A percentile compares a stretch with the other conserved stretches of the same genome.
These are phyloP conservation scores for Fusarium sp. DNA, from an alignment of 2,329 filamentous ascomycete genomes.

Conservation along the genomic window DNA sequence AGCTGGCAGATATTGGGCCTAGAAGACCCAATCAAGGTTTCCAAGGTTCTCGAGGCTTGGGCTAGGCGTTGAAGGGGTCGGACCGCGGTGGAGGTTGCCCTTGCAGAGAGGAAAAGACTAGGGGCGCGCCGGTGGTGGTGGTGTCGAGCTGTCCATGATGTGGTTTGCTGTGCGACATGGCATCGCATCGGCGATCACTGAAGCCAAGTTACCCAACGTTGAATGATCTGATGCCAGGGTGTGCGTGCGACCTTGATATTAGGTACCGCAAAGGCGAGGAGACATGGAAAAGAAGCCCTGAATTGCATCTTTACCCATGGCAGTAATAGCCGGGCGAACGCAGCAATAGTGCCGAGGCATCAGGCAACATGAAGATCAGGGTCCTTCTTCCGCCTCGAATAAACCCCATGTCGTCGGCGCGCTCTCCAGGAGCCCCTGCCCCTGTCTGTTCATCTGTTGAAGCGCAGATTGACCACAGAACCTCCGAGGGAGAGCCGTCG, in stretches of 20 bases:
- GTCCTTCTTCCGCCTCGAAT: slow-evolving; percentile 18
- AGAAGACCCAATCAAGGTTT: slow-evolving; percentile 22
- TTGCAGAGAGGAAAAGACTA: slow-evolving; percentile 29
- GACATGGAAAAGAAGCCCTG: neutral
- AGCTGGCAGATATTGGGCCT: slow-evolving; percentile 9
- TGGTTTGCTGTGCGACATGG: slow-evolving; percentile 4
- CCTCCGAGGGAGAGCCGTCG: slow-evolving; percentile 32
- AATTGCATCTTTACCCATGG: neutral
- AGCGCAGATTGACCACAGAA: slow-evolving; percentile 22
- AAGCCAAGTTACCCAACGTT: slow-evolving; percentile 28
- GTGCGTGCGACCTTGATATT: slow-evolving; percentile 26
- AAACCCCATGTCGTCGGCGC: slow-evolving; percentile 16
- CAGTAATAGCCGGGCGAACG: neutral
- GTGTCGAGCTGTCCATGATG: slow-evolving; percentile 16
- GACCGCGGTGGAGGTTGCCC: slow-evolving; percentile 37
- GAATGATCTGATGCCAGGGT: slow-evolving; percentile 35
- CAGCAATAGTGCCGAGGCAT: slow-evolving; percentile 9
- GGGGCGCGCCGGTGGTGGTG: slow-evolving; percentile 33
- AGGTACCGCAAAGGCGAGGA: slow-evolving; percentile 16
- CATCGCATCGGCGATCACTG: slow-evolving; percentile 21
- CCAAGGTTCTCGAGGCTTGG: slow-evolving; percentile 14
- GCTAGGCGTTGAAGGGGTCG: slow-evolving; percentile 33
- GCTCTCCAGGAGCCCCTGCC: slow-evolving; percentile 15
- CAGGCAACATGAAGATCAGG: slow-evolving; percentile 18
- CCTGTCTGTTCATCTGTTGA: slow-evolving; percentile 13